Evolutionary conservation across 2,329 filamentous ascomycete genomes (phyloP).

Genomic region (Periconia sp.): DNA sequence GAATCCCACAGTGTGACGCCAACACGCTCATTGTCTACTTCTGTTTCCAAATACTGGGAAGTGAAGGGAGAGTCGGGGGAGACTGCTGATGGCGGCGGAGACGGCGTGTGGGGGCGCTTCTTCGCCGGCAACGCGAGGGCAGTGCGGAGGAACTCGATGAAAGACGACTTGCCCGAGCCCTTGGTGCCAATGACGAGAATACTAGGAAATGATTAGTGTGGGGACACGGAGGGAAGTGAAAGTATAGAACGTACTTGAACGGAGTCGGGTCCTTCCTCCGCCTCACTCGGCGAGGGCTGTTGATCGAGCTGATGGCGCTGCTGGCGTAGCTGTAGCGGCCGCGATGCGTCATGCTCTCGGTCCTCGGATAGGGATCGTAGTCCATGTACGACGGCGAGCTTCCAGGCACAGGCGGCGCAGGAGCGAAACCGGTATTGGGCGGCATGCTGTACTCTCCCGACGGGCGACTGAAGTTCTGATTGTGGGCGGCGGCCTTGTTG

Average conservation of each 20-base stretch:
- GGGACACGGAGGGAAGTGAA: background rate
- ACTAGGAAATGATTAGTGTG: slow-evolving; percentile 55
- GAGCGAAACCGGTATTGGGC: slow-evolving; percentile 20
- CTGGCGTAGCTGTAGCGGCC: slow-evolving; percentile 96
- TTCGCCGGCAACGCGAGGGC: slow-evolving; percentile 82
- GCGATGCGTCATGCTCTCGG: slow-evolving; percentile 95
- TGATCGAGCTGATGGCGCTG: slow-evolving; percentile 87
- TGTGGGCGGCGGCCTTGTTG: slow-evolving; percentile 57
- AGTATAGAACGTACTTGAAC: slow-evolving; percentile 81
- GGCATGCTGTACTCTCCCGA: slow-evolving; percentile 49
- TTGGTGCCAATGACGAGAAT: slow-evolving; percentile 89
- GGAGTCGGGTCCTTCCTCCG: slow-evolving; percentile 96
- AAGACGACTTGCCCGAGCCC: slow-evolving; percentile 91
- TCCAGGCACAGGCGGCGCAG: slow-evolving; percentile 60
- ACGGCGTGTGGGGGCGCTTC: slow-evolving; percentile 64
- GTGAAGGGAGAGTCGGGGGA: slow-evolving; percentile 66
- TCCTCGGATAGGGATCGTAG: slow-evolving; percentile 79
- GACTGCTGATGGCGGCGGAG: slow-evolving; percentile 55
- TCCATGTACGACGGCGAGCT: slow-evolving; percentile 55
- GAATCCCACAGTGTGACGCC: slow-evolving; percentile 97
- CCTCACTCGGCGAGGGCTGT: slow-evolving; percentile 88
- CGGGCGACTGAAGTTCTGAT: slow-evolving; percentile 44
- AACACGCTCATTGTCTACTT: slow-evolving; percentile 89
- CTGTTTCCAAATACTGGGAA: slow-evolving; percentile 89
- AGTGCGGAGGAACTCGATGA: slow-evolving; percentile 92